phyloP scores from a whole-genome alignment of 177 flowering plant genomes.

The Vitis hybrid region DNA sequence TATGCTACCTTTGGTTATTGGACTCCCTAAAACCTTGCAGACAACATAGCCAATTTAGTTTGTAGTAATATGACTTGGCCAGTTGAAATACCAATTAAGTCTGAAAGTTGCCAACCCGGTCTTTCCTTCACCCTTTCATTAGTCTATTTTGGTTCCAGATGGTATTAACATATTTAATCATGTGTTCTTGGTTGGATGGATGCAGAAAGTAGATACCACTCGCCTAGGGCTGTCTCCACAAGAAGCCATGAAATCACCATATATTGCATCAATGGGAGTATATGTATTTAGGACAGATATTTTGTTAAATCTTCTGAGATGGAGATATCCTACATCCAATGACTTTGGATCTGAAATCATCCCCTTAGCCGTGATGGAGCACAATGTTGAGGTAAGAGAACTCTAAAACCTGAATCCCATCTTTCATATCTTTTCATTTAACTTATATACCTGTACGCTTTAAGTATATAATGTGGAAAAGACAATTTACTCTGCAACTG shows the following conservation, averaged over 20 bases:
- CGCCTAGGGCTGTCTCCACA: constrained; percentile 62
- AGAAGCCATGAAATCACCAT: constrained; percentile 73
- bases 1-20: too few relatives aligned
- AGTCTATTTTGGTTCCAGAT: too few relatives aligned
- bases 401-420: neutral
- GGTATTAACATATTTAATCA: neutral
- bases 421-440: neutral
- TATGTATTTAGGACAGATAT: constrained; percentile 78
- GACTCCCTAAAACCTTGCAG: too few relatives aligned
- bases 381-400: constrained; percentile 63
- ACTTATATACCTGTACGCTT: neutral
- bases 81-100: too few relatives aligned
- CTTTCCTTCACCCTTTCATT: too few relatives aligned
- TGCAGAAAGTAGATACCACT: constrained; percentile 83
- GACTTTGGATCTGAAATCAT: constrained; percentile 98
- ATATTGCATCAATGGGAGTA: constrained; percentile 98
- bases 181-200: neutral
- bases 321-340: constrained; percentile 80
- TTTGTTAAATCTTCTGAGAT: constrained; percentile 70
- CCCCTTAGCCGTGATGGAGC: constrained; percentile 74
- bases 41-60: too few relatives aligned
- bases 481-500: neutral
- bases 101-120: too few relatives aligned
- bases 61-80: too few relatives aligned
- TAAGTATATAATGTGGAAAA: neutral